Evolutionary conservation across 192 early-diverging fungal species (phyloP).

Genomic region (Diversispora epigaea): DNA sequence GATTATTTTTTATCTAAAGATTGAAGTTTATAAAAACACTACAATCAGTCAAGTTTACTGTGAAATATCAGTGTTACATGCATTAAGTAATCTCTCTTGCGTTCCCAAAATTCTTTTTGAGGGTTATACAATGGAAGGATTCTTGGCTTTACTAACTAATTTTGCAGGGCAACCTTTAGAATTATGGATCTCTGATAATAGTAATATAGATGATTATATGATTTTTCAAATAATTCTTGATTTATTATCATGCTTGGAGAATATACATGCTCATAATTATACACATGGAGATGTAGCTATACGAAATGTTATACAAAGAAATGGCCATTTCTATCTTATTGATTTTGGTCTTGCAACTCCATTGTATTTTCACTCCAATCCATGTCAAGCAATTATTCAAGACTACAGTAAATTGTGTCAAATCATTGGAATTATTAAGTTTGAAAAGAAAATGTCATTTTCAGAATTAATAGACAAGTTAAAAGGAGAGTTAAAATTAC

Average conservation of each 20-base stretch:
- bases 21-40: conserved; percentile 9
- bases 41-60: conserved; percentile 13
- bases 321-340: conserved; percentile 20
- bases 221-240: conserved; percentile 19
- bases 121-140: conserved; percentile 4
- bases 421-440: conserved; percentile 13
- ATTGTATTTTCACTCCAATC: conserved; percentile 2
- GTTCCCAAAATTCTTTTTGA: conserved; percentile 9
- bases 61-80: conserved; percentile 16
- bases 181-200: conserved; percentile 23
- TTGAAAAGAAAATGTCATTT: conserved; percentile 10
- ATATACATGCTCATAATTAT: conserved; percentile 1
- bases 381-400: conserved; percentile 22
- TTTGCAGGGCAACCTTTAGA: conserved; percentile 12
- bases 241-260: conserved; percentile 3
- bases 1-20: conserved; percentile 25
- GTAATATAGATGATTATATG: conserved; percentile 24
- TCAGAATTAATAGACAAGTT: not conserved
- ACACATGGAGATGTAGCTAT: not conserved
- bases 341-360: not conserved
- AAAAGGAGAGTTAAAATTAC: not conserved
- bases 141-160: conserved; percentile 12
- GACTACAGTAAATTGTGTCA: conserved; percentile 10
- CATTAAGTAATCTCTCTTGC: conserved; percentile 6
- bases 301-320: conserved; percentile 13